Conservation (phyloP, 176 grass and related monocot genomes). For the Saccharum spontaneum region DNA sequence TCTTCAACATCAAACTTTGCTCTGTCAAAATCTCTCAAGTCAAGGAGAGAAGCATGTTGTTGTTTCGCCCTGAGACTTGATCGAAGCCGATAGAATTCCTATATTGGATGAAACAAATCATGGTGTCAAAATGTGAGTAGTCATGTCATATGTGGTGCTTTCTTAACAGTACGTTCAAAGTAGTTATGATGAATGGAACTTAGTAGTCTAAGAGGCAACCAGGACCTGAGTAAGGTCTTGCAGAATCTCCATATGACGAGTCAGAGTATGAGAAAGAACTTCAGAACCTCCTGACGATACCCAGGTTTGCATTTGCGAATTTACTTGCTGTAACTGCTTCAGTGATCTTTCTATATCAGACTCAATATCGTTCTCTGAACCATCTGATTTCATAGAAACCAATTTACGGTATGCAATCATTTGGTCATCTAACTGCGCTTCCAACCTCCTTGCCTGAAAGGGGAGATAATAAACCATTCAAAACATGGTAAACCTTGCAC, state of each 20-base stretch:
- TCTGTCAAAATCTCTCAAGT: conserved; percentile 96
- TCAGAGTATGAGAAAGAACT: conserved; percentile 95
- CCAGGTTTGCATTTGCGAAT: conserved; percentile 98
- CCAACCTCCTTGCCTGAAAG: conserved; percentile 82
- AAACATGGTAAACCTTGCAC: neutral
- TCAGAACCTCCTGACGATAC: conserved; percentile 85
- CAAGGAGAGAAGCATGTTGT: conserved; percentile 94
- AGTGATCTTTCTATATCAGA: conserved; percentile 78
- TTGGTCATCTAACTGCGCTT: no score
- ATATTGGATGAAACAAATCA: conserved; percentile 8
- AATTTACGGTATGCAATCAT: no score
- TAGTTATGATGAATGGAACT: neutral
- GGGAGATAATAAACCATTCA: neutral
- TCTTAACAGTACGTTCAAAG: neutral
- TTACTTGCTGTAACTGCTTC: conserved; percentile 95
- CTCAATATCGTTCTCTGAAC: no score
- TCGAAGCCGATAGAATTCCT: conserved; percentile 94
- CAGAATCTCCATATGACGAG: conserved; percentile 96
- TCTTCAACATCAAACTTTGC: conserved; percentile 82
- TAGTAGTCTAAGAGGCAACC: conserved; percentile 17
- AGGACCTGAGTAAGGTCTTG: conserved; percentile 94
- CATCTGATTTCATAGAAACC: no score
- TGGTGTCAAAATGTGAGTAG: neutral
- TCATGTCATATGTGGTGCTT: neutral
- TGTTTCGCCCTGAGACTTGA: conserved; percentile 85